Conservation (phyloP, 371 early-diverging fungal species). For the Mortierella sp. region DNA sequence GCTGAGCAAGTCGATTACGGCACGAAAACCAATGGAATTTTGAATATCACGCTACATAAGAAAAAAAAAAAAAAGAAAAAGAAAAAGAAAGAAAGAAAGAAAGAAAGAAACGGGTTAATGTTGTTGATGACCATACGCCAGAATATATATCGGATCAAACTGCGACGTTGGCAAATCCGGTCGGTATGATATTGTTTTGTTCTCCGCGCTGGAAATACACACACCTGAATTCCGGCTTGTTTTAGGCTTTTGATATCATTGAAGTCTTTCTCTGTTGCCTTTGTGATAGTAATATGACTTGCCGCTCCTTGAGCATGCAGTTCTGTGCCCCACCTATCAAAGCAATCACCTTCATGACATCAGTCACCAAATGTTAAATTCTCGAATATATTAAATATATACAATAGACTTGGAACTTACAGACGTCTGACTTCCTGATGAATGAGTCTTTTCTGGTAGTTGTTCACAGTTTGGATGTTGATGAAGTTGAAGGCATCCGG, state of each 20-base stretch:
- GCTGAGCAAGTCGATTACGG: constrained; percentile 82
- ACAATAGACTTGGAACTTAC: constrained; percentile 31
- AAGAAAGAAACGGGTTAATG: too few relatives aligned
- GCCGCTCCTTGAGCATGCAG: constrained; percentile 22
- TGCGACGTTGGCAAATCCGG: not conserved
- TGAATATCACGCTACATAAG: constrained; percentile 65
- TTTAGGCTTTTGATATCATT: constrained; percentile 11
- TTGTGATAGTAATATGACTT: constrained; percentile 16
- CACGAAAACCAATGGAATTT: constrained; percentile 79
- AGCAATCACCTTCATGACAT: too few relatives aligned
- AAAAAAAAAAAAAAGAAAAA: not conserved
- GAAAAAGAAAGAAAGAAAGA: too few relatives aligned
- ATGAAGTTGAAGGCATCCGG: constrained; percentile 56
- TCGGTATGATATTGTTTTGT: not conserved
- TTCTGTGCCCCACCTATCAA: constrained; percentile 26
- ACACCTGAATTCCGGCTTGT: constrained; percentile 60
- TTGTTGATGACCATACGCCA: too few relatives aligned
- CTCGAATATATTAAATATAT: not conserved
- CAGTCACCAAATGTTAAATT: not conserved
- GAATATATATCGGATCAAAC: not conserved
- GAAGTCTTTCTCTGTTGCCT: constrained; percentile 8
- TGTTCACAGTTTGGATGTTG: constrained; percentile 64
- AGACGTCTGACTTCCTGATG: constrained; percentile 77
- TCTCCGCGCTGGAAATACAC: not conserved
- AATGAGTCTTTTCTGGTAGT: constrained; percentile 73